These are phyloP conservation scores for Bipolaris victoriae DNA, from an alignment of 2,329 filamentous ascomycete species.

Conservation along the genomic window DNA sequence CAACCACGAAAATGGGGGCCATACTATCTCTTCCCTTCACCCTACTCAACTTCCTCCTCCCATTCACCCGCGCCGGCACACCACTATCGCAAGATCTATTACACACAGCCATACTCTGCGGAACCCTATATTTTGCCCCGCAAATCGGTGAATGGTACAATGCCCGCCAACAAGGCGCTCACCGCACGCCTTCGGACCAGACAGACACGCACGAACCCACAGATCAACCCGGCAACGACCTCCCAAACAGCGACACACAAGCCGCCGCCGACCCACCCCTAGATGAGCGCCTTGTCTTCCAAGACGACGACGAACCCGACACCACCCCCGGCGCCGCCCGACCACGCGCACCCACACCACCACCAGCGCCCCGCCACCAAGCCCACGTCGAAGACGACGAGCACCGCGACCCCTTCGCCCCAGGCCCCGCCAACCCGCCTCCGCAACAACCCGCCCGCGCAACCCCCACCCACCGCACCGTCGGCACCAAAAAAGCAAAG, in stretches of 20 bases:
- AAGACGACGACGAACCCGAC: conserved; percentile 26
- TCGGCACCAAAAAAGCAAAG: conserved; percentile 59
- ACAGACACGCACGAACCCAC: not conserved
- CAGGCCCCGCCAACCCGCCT: conserved; percentile 43
- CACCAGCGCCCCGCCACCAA: conserved; percentile 25
- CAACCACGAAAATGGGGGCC: conserved; percentile 34
- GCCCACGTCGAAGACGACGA: conserved; percentile 15
- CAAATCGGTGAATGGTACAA: conserved; percentile 53
- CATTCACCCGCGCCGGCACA: conserved; percentile 56
- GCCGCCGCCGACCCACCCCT: conserved; percentile 29
- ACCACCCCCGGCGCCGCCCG: conserved; percentile 4
- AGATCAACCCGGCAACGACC: not conserved
- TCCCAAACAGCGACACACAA: not conserved
- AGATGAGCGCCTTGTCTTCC: conserved; percentile 35
- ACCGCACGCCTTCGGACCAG: not conserved
- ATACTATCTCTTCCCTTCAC: conserved; percentile 35
- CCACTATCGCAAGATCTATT: conserved; percentile 56
- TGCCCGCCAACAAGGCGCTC: conserved; percentile 21
- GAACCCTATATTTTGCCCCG: conserved; percentile 56
- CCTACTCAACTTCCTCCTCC: conserved; percentile 53
- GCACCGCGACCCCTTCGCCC: conserved; percentile 22
- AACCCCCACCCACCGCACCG: conserved; percentile 38
- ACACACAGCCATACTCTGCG: conserved; percentile 53
- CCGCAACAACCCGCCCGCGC: conserved; percentile 22
- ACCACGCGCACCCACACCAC: conserved; percentile 37